These are phyloP conservation scores for Annona squamosa DNA, from an alignment of 164 flowering plant genomes.

Conservation along the genomic window DNA sequence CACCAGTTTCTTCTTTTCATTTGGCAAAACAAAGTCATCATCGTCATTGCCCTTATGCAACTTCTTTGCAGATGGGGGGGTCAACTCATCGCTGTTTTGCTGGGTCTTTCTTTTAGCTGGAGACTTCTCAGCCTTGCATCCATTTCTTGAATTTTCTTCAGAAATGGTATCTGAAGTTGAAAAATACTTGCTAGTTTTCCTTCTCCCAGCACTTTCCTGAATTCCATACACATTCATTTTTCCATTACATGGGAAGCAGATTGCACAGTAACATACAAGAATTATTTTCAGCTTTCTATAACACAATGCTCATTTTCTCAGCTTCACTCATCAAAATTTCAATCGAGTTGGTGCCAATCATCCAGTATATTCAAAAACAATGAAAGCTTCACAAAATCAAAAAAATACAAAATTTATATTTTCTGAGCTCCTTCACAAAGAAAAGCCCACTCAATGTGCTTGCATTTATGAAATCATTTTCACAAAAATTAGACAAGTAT, in stretches of 20 bases:
- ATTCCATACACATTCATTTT: conserved; percentile 31
- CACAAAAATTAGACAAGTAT: background rate
- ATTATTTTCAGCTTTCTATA: background rate
- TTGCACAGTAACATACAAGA: background rate
- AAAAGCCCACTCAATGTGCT: background rate
- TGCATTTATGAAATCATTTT: too few relatives aligned
- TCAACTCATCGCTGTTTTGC: conserved; percentile 27
- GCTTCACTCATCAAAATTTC: background rate
- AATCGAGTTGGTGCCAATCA: background rate
- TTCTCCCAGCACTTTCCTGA: conserved; percentile 59
- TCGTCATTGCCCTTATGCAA: conserved; percentile 46
- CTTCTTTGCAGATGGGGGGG: conserved; percentile 45
- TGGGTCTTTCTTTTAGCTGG: conserved; percentile 46
- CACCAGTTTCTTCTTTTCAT: conserved; percentile 25
- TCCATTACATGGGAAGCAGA: conserved; percentile 1
- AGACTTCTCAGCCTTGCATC: conserved; percentile 34
- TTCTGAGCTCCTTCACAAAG: background rate
- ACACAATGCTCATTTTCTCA: background rate
- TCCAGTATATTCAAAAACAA: background rate
- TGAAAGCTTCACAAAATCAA: background rate
- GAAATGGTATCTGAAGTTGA: conserved; percentile 21
- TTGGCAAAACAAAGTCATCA: conserved; percentile 53
- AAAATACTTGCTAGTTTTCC: conserved; percentile 86
- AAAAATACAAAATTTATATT: background rate
- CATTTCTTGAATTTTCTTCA: conserved; percentile 38